Conservation (phyloP, 306 rosid species). For the Prunus davidiana region DNA sequence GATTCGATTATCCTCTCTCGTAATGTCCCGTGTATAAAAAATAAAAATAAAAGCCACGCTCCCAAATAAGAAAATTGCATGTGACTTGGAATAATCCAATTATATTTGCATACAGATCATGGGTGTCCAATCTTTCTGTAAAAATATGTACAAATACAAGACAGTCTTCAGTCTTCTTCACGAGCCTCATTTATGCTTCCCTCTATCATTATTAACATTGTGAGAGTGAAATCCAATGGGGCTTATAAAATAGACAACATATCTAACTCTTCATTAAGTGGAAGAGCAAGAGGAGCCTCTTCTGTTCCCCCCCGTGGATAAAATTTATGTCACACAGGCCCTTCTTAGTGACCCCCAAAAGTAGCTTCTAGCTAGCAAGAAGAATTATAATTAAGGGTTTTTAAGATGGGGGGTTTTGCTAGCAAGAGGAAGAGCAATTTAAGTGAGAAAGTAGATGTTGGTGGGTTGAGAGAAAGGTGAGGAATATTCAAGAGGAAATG, state of each 20-base stretch:
- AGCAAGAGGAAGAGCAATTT: slow-evolving; percentile 37
- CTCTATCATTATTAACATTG: slow-evolving; percentile 3
- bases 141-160: neutral
- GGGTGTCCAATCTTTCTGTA: slow-evolving; percentile 20
- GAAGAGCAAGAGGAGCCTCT: neutral
- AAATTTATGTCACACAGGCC: slow-evolving; percentile 3
- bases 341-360: neutral
- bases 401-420: slow-evolving; percentile 50
- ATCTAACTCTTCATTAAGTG: slow-evolving; percentile 15
- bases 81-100: slow-evolving; percentile 28
- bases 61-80: slow-evolving; percentile 17
- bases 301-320: neutral
- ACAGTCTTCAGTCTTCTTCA: slow-evolving; percentile 14
- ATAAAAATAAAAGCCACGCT: neutral
- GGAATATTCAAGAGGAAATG: slow-evolving; percentile 54
- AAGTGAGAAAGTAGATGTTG: slow-evolving; percentile 26
- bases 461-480: slow-evolving; percentile 56
- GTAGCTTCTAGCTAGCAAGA: neutral
- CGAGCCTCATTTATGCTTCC: slow-evolving; percentile 20
- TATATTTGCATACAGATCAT: slow-evolving; percentile 32
- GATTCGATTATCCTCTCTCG: too few relatives aligned
- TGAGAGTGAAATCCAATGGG: neutral
- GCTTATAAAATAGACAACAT: neutral
- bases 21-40: too few relatives aligned
- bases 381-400: neutral